Conservation (phyloP, 2,329 filamentous ascomycete species). For the Monilinia fructicola region DNA sequence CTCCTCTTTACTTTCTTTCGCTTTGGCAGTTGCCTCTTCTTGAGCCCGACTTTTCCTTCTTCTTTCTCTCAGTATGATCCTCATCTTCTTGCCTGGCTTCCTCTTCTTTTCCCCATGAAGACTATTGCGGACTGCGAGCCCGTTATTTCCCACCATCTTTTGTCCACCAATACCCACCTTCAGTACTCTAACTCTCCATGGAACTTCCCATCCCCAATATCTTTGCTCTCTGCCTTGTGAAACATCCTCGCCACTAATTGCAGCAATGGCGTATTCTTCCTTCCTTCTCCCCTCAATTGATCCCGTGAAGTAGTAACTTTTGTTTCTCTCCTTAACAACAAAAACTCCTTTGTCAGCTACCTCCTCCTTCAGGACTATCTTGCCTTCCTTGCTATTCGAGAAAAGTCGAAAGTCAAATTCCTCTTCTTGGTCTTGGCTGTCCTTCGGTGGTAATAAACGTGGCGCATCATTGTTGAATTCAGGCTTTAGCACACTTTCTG, state of each 20-base stretch:
- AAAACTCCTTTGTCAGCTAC: constrained; percentile 45
- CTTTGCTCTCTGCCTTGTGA: constrained; percentile 46
- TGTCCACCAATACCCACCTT: constrained; percentile 34
- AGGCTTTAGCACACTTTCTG: background rate
- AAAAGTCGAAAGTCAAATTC: constrained; percentile 60
- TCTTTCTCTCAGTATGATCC: constrained; percentile 51
- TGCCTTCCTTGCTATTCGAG: constrained; percentile 40
- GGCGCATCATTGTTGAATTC: constrained; percentile 35
- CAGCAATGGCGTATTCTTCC: constrained; percentile 47
- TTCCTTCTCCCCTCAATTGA: constrained; percentile 43
- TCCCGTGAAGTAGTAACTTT: constrained; percentile 51
- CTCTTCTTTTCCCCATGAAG: constrained; percentile 40
- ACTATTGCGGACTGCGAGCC: constrained; percentile 21
- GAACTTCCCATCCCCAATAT: constrained; percentile 59
- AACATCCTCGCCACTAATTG: constrained; percentile 55
- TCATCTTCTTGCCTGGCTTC: constrained; percentile 58
- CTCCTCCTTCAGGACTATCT: constrained; percentile 51
- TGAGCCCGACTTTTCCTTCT: constrained; percentile 43
- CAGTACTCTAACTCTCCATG: constrained; percentile 57
- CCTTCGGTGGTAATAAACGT: constrained; percentile 16
- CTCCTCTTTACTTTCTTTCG: constrained; percentile 53
- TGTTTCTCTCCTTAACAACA: constrained; percentile 45
- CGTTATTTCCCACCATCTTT: constrained; percentile 33
- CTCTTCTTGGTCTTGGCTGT: constrained; percentile 38
- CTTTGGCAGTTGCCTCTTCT: constrained; percentile 43